Base-by-base conservation (phyloP, 305 asterid genomes). In the Coffea humblotiana region DNA sequence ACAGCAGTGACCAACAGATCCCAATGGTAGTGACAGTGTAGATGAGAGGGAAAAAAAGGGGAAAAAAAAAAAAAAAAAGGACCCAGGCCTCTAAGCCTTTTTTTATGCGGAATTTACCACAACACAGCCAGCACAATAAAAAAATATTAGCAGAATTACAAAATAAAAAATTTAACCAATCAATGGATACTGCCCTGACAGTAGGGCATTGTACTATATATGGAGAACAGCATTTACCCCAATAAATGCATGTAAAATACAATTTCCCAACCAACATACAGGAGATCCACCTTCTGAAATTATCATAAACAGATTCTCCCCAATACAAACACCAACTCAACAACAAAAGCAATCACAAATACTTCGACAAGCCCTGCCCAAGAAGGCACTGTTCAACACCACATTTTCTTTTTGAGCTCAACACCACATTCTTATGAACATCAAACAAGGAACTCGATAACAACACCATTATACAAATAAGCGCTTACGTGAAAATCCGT, bases 231-330 rank as follows among this genome's bases (percentile, higher is more conserved):
- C 52, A 49, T 25, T 21, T 27, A 52, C n/a, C 35, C 40, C 78
- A 75, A 37, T 40, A 21, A 79, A 49, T 27, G 45, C 16, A 23
- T 9, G 47, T 49, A 21, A 58, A 43, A 75, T 15, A 43, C 13
- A 43, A 49, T 14, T 43, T 40, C 49, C 19, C 63, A 71, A 32
- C 43, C 64, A 76, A 47, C 40, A 76, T 43, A 48, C 48, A 52
- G 40, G 65, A 70, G 73, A 69, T 70, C 80, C 72, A 71, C 63
- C 11, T 56, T 71, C 78, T 21, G 66, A 35, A 49, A n/a, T 47
- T 47, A 27, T 51, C 18, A 52, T 23, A 40, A 14, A 47, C n/a
- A 73, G 9, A 52, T 73, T 73, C 48, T 73, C 52, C 66, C 48
- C 16, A 8, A 29, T 23, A 71, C n/a, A 32, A 71, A 21, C 74